These are phyloP conservation scores for Puccinia novopanici DNA, from an alignment of 1,284 basidiomycete species.

Conservation along the genomic window DNA sequence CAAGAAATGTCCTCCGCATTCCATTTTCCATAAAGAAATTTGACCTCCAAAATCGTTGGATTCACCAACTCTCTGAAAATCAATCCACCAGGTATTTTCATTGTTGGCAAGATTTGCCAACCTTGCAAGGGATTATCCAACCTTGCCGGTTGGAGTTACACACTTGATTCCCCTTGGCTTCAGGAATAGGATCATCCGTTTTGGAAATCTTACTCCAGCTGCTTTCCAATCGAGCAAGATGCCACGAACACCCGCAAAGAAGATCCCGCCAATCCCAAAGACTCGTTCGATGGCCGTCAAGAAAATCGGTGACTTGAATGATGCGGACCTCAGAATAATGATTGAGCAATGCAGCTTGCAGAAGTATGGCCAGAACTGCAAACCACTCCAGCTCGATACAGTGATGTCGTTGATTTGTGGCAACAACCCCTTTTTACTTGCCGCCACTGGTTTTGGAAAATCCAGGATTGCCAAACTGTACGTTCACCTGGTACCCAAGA, in stretches of 20 bases:
- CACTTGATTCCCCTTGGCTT: neutral
- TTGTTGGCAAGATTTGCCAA: neutral
- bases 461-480: slow-evolving; percentile 15
- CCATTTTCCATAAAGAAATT: too few species aligned
- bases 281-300: neutral
- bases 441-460: slow-evolving; percentile 33
- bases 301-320: neutral
- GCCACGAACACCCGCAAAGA: neutral
- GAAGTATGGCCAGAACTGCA: neutral
- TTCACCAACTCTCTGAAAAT: too few species aligned
- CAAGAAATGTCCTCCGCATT: too few species aligned
- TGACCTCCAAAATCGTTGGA: neutral
- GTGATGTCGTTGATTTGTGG: neutral
- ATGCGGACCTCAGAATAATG: neutral
- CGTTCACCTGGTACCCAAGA: neutral
- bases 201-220: neutral
- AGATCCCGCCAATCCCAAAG: neutral
- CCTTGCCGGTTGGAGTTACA: neutral
- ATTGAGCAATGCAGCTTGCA: neutral
- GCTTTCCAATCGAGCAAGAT: neutral
- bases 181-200: neutral
- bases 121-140: too few species aligned
- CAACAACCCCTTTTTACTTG: slow-evolving; percentile 21
- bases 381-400: slow-evolving; percentile 7
- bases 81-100: too few species aligned